Conservation (phyloP, 148 eudicot species). For the Fagopyrum homotropicum region DNA sequence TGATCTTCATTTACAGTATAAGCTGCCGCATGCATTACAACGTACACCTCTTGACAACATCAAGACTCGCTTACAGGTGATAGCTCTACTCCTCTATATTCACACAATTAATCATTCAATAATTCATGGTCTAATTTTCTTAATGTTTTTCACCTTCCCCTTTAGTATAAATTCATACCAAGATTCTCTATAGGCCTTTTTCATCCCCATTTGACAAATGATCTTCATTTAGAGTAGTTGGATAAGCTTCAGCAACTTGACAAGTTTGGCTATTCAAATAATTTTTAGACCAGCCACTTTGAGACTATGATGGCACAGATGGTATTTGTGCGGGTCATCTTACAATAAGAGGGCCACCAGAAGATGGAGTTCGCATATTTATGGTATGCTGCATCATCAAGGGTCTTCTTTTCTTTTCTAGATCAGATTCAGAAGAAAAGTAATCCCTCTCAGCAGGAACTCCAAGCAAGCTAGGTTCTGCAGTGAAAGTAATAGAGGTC, state of each 20-base stretch:
- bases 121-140: no score
- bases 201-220: no score
- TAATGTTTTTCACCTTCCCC: no score
- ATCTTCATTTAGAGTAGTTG: conserved; percentile 10
- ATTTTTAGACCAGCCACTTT: conserved; percentile 15
- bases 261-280: conserved; percentile 22
- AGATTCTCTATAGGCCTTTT: no score
- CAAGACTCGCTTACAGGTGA: conserved; percentile 85
- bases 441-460: conserved; percentile 55
- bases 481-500: conserved; percentile 6
- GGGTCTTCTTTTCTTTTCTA: conserved; percentile 32
- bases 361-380: conserved; percentile 30
- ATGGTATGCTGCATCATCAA: conserved; percentile 25
- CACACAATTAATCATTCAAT: not conserved
- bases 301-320: conserved; percentile 25
- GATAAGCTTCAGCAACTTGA: conserved; percentile 27
- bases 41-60: conserved; percentile 76
- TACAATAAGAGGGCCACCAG: conserved; percentile 56
- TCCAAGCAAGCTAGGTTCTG: conserved; percentile 88
- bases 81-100: conserved; percentile 2
- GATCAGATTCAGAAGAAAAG: conserved; percentile 26
- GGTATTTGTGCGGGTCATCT: conserved; percentile 44
- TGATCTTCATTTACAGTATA: conserved; percentile 11
- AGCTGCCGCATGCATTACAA: conserved; percentile 71
- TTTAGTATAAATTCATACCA: no score